Base-by-base conservation (phyloP, 1,139 yeast species). In the Arxiozyma bovina region DNA sequence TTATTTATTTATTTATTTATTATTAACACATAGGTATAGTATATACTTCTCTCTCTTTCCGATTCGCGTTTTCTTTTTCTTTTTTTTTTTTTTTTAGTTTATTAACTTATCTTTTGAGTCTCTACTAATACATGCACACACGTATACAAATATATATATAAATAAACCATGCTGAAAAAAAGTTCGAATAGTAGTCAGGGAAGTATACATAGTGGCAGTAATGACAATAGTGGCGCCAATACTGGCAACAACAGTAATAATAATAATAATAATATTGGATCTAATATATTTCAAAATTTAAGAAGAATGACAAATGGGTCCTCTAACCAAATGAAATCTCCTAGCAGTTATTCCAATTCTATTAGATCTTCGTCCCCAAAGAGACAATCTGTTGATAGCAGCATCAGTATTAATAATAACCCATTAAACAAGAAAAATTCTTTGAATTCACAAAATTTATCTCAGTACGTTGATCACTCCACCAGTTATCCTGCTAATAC, bases 371-470 rank as follows among this genome's bases (percentile, higher is more conserved):
- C n/a, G 41, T 44, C 48, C 23, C 52, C 52, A 18, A 50, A 45
- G 44, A 45, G 27, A 18, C 38, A 45, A 17, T 45, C 48, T 18
- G 17, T 45, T 11, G 48, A 45, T 5, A 25, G 12, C 15, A 25
- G 17, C 12, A 17, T 21, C 15, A 45, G 25, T 27, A 58, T 61
- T 22, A 60, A 54, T 27, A 48, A 56, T 17, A 56, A 57, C 50
- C 69, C 69, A 27, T 53, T 67, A 48, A 65, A 63, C 53, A 66
- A 66, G 50, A 64, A 61, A 46, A 48, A 61, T 12, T 58, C 69
- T 8, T 47, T 66, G 52, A 66, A 66, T 51, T 59, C 65, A 34
- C 65, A 64, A 44, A 66, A 63, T 50, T 40, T 66, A 44, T 64
- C 68, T 12, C 67, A 65, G 30, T 65, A 65, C 46, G 60, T 65